Percentiles rank a stretch among this genome's conserved stretches.
phyloP scores from a whole-genome alignment of 345 rosid species.

The Linum usitatissimum region DNA sequence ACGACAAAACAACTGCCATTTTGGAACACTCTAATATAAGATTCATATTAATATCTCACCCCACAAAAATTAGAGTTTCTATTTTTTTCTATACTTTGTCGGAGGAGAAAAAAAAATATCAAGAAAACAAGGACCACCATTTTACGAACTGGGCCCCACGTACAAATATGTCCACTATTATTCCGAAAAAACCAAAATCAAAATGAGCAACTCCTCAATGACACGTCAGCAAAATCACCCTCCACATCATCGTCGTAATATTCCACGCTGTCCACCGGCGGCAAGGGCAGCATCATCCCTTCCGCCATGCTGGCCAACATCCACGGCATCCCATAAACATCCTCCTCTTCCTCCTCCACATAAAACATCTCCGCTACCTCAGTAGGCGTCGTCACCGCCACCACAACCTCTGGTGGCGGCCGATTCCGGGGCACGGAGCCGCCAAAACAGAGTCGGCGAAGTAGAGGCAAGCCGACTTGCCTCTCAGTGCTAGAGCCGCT shows the following conservation, averaged over 20 bases:
- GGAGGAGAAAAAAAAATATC: too few species aligned
- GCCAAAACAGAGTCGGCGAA: constrained; percentile 80
- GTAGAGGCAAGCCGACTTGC: constrained; percentile 65
- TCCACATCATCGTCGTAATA: constrained; percentile 3
- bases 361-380: constrained; percentile 19
- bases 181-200: too few species aligned
- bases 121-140: too few species aligned
- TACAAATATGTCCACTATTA: too few species aligned
- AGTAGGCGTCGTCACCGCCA: background rate
- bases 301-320: constrained; percentile 59
- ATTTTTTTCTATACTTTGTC: too few species aligned
- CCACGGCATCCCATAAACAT: constrained; percentile 50
- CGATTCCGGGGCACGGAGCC: constrained; percentile 59
- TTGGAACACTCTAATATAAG: too few species aligned
- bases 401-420: constrained; percentile 32
- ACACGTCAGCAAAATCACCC: constrained; percentile 23
- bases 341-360: constrained; percentile 44
- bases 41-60: too few species aligned
- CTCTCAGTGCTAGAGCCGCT: constrained; percentile 65
- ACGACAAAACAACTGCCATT: too few species aligned
- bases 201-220: constrained; percentile 48
- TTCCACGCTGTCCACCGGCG: constrained; percentile 33
- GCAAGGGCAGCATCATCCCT: constrained; percentile 72
- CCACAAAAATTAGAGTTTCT: too few species aligned
- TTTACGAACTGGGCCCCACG: too few species aligned